phyloP scores from a whole-genome alignment of 257 asterid species.

The Scutellaria barbata region DNA sequence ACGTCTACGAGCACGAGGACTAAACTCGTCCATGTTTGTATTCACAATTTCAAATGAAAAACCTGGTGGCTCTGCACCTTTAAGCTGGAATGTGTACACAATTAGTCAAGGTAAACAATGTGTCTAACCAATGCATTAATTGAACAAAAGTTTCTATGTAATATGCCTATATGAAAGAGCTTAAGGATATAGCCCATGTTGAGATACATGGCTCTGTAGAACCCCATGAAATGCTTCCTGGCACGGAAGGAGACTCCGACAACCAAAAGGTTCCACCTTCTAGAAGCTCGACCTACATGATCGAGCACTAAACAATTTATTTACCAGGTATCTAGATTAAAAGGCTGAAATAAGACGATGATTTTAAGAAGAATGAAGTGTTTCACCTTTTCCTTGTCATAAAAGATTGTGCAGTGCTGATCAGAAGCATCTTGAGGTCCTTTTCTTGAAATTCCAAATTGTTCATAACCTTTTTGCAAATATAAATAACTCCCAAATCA shows the following conservation, averaged over 20 bases:
- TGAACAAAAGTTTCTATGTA: slow-evolving; percentile 15
- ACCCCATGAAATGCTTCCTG: slow-evolving; percentile 99
- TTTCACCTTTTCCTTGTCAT: slow-evolving; percentile 88
- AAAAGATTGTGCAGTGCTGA: slow-evolving; percentile 89
- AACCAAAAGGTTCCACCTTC: slow-evolving; percentile 99
- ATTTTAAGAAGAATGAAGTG: background rate
- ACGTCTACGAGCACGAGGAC: slow-evolving; percentile 97
- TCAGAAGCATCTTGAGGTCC: slow-evolving; percentile 88
- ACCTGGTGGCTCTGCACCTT: slow-evolving; percentile 96
- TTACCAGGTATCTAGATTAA: background rate
- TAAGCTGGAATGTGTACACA: slow-evolving; percentile 97
- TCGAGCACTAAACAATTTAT: slow-evolving; percentile 25
- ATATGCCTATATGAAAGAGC: slow-evolving; percentile 16
- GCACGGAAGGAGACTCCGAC: slow-evolving; percentile 97
- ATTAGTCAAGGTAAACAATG: slow-evolving; percentile 59
- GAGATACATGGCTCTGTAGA: slow-evolving; percentile 85
- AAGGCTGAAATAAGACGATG: slow-evolving; percentile 5
- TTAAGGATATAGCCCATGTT: slow-evolving; percentile 99
- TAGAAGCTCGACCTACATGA: slow-evolving; percentile 79
- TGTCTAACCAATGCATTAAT: slow-evolving; percentile 16
- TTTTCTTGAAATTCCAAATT: slow-evolving; percentile 90
- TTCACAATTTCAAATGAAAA: slow-evolving; percentile 94
- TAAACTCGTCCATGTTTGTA: slow-evolving; percentile 89
- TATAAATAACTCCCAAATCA: slow-evolving; percentile 21
- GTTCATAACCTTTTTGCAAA: slow-evolving; percentile 71